Base-by-base conservation (phyloP, 106 monocot species). In the Triglochin maritima region DNA sequence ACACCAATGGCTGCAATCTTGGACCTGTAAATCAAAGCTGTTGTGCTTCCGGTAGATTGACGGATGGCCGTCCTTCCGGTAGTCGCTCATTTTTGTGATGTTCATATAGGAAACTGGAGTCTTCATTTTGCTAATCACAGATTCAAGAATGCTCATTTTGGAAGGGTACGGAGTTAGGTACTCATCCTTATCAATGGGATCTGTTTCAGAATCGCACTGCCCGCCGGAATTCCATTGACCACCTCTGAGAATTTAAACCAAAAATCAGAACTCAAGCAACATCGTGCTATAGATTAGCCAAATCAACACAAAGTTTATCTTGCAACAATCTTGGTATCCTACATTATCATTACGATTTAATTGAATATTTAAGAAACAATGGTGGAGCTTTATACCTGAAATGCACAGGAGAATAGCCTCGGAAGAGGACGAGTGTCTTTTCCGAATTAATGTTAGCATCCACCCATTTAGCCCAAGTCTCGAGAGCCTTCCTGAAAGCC, bases 1-100 rank as follows among this genome's bases (percentile, higher is more conserved):
- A 78, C 95, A 95, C 95, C 90, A 95, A 64, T 95, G 95, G 70
- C 95, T 95, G 76, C 95, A 95, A 61, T 95, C 95, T 76, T 95
- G 95, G 49, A 67, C 74, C 69, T 85, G 80, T 10, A 71, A 81
- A 43, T 84, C 85, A 0, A 78, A 77, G 41, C 78, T 46, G 17
- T 71, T 81, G 47, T 63, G 81, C 65, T 77, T 85, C 59, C 87
- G 71, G 45, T 95, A 95, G 8, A 95, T 70, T 0, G 95, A 95
- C 56, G 95, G 95, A 57, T 95, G 95, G 10, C 75, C 95, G 52
- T 95, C 95, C 69, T 95, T 95, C 55, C 95, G 65, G 72, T 90
- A 95, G 68, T 90, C 95, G 0, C 90, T 95, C 87, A 95, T 87
- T 60, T 83, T 83, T 42, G 95, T 90, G 15, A 95, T 90, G 61